Conservation (phyloP, 306 rosid genomes). For the Prunus armeniaca region DNA sequence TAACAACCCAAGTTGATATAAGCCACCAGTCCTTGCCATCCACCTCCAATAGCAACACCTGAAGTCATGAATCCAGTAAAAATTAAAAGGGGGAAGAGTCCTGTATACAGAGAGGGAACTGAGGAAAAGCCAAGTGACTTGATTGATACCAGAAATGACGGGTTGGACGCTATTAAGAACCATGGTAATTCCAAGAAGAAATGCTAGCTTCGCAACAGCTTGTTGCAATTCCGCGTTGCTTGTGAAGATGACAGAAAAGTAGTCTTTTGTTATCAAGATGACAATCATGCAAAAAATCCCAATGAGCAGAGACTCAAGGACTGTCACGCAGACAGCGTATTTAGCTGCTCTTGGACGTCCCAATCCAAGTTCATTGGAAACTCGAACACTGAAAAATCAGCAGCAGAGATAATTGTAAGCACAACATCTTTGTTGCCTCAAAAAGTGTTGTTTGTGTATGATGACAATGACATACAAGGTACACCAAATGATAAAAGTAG, state of each 20-base stretch:
- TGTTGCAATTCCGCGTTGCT: conserved; percentile 41
- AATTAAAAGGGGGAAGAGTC: not conserved
- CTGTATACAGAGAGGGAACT: not conserved
- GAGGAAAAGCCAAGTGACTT: not conserved
- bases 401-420: not conserved
- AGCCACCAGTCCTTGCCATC: conserved; percentile 89
- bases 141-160: conserved; percentile 66
- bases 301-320: conserved; percentile 61
- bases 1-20: conserved; percentile 75
- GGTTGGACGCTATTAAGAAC: conserved; percentile 87
- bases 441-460: conserved; percentile 10
- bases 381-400: conserved; percentile 40
- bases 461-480: not conserved
- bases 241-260: conserved; percentile 62
- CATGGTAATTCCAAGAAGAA: conserved; percentile 71
- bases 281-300: conserved; percentile 56
- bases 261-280: conserved; percentile 46
- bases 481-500: not conserved
- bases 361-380: conserved; percentile 68
- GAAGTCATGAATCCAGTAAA: conserved; percentile 10
- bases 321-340: conserved; percentile 64
- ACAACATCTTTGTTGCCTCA: not conserved
- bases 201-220: conserved; percentile 57
- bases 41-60: conserved; percentile 97
- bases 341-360: conserved; percentile 78